Percentiles rank a stretch among this genome's conserved stretches.
Evolutionary conservation across 2,329 filamentous ascomycete species (phyloP).

Genomic region (Claviceps monticola): DNA sequence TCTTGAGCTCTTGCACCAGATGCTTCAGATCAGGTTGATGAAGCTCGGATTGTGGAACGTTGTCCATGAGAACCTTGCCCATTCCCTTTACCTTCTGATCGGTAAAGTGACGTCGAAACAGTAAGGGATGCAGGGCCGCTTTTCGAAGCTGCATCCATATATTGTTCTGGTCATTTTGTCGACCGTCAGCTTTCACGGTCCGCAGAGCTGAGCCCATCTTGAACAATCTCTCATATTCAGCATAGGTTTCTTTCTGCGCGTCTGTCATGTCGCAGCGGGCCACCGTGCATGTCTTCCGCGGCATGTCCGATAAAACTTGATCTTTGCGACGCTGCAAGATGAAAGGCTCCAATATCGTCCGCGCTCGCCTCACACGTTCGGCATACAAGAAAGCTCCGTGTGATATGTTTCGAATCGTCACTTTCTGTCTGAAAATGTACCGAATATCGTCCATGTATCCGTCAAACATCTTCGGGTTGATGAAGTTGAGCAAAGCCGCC

Average conservation of each 20-base stretch:
- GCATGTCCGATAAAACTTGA: constrained; percentile 75
- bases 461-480: constrained; percentile 74
- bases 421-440: constrained; percentile 83
- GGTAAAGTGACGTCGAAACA: constrained; percentile 71
- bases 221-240: constrained; percentile 48
- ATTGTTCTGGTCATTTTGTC: constrained; percentile 47
- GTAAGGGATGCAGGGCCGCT: constrained; percentile 78
- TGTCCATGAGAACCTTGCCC: constrained; percentile 59
- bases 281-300: constrained; percentile 63
- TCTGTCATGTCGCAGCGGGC: constrained; percentile 69
- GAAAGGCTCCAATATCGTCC: constrained; percentile 88
- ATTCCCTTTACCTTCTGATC: constrained; percentile 66
- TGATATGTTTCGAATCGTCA: constrained; percentile 64
- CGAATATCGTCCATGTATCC: constrained; percentile 66
- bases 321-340: constrained; percentile 88
- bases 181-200: constrained; percentile 33
- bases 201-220: constrained; percentile 43
- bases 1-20: constrained; percentile 40
- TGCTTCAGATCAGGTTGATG: constrained; percentile 37
- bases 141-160: constrained; percentile 85
- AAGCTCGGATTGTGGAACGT: constrained; percentile 43
- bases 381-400: constrained; percentile 75
- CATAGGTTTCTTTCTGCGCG: constrained; percentile 61
- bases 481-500: constrained; percentile 81
- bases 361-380: constrained; percentile 73